Percentiles rank a stretch among this genome's conserved stretches.
phyloP scores from a whole-genome alignment of 2,329 filamentous ascomycete genomes.

The Pseudocercospora fijiensis region DNA sequence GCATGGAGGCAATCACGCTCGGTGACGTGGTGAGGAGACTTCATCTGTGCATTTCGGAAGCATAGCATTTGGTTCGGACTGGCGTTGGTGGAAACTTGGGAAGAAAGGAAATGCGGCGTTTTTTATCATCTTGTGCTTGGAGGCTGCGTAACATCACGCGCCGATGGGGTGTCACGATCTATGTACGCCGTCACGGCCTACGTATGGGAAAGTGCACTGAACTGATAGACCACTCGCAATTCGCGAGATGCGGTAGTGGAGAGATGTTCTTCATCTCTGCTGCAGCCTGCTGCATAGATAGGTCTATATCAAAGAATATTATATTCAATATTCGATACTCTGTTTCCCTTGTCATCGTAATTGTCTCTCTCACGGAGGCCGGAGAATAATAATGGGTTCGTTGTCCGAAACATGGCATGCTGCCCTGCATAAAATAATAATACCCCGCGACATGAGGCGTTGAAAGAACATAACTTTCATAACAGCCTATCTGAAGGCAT shows the following conservation, averaged over 20 bases:
- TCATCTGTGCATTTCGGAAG: background rate
- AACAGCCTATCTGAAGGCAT: background rate
- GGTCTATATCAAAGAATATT: background rate
- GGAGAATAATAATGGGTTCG: background rate
- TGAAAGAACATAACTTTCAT: background rate
- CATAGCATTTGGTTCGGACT: background rate
- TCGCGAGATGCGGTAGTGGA: background rate
- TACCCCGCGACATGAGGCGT: background rate
- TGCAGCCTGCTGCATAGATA: background rate
- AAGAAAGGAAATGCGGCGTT: background rate
- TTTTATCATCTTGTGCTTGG: background rate
- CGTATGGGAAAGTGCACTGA: background rate
- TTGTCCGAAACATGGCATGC: background rate
- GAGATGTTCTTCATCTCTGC: background rate
- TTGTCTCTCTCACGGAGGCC: background rate
- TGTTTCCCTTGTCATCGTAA: background rate
- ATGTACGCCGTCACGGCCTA: background rate
- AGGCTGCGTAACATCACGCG: background rate
- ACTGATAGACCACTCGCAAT: background rate
- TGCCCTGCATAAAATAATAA: background rate
- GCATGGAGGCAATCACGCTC: background rate
- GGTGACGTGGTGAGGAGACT: background rate
- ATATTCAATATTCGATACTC: background rate
- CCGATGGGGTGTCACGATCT: background rate
- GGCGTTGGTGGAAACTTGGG: background rate